Conservation (phyloP, 805 yeast species). For the Saccharomycopsis schoenii region DNA sequence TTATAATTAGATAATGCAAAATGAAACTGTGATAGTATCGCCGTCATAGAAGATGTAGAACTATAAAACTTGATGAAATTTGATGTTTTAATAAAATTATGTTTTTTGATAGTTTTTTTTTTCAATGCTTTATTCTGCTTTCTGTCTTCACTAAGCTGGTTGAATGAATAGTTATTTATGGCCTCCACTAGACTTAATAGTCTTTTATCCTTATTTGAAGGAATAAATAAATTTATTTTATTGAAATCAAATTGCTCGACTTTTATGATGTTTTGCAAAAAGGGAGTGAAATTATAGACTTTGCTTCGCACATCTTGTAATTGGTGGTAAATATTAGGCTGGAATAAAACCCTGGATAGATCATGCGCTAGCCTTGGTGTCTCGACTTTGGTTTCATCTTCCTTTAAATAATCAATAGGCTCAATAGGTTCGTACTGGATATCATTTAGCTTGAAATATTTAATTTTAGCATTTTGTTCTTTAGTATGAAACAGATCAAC, state of each 20-base stretch:
- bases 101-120: background rate
- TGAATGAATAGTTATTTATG: constrained; percentile 19
- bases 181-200: constrained; percentile 40
- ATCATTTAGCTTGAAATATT: background rate
- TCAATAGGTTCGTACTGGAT: constrained; percentile 4
- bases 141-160: background rate
- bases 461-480: background rate
- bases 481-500: background rate
- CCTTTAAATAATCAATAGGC: constrained; percentile 1
- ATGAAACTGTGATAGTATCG: constrained; percentile 66
- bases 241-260: constrained; percentile 59
- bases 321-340: constrained; percentile 67
- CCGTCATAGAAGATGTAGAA: constrained; percentile 85
- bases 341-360: constrained; percentile 62
- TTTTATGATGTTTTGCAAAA: constrained; percentile 47
- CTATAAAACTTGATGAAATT: constrained; percentile 42
- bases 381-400: background rate
- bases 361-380: constrained; percentile 52
- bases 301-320: constrained; percentile 70
- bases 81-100: constrained; percentile 2
- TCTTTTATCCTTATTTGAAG: constrained; percentile 55
- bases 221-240: constrained; percentile 44
- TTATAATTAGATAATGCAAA: constrained; percentile 52
- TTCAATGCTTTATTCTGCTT: background rate
- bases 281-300: constrained; percentile 58